Evolutionary conservation across 192 early-diverging fungal genomes (phyloP).

Genomic region (Anaeromyces robustus): DNA sequence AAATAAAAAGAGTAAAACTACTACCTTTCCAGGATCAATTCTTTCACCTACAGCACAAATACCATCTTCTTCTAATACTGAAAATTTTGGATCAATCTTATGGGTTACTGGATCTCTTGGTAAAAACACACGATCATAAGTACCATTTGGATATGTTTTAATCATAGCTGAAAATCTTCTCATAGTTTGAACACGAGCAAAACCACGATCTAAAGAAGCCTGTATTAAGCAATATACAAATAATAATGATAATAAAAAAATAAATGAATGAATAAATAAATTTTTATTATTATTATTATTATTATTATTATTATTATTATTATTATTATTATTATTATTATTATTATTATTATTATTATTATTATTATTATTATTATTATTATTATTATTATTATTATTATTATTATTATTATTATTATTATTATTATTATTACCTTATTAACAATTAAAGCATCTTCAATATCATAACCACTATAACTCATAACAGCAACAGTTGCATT

Average conservation of each 20-base stretch:
- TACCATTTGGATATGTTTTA: conserved; percentile 78
- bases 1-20: conserved; percentile 3
- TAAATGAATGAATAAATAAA: too few species aligned
- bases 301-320: too few species aligned
- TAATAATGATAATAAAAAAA: too few species aligned
- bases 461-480: conserved; percentile 95
- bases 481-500: conserved; percentile 92
- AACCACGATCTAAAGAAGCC: conserved; percentile 84
- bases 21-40: conserved; percentile 48
- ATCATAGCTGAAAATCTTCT: conserved; percentile 74
- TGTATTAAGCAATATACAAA: conserved; percentile 5
- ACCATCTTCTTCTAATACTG: conserved; percentile 72
- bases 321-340: too few species aligned
- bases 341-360: too few species aligned
- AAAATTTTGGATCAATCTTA: conserved; percentile 27
- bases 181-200: conserved; percentile 87
- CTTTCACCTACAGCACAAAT: conserved; percentile 72
- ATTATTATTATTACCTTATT: conserved; percentile 72
- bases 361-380: too few species aligned
- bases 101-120: conserved; percentile 10
- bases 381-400: too few species aligned
- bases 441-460: conserved; percentile 93
- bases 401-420: too few species aligned
- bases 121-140: conserved; percentile 54
- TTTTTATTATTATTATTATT: too few species aligned